phyloP scores from a whole-genome alignment of 2,329 filamentous ascomycete species.

The Aureobasidium musti region DNA sequence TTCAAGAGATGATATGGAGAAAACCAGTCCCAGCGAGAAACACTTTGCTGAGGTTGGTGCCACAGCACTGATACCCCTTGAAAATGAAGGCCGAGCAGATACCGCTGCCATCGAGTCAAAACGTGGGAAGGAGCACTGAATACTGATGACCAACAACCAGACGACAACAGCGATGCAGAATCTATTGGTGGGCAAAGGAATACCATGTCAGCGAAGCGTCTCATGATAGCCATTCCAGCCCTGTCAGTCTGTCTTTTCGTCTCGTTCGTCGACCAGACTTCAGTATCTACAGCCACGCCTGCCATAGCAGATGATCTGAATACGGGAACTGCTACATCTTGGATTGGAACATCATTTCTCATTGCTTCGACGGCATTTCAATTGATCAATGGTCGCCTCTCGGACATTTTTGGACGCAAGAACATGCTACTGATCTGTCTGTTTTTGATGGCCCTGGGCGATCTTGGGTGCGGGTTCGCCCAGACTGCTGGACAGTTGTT shows the following conservation, averaged over 20 bases:
- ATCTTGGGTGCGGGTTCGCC: slow-evolving; percentile 49
- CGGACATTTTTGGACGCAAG: slow-evolving; percentile 54
- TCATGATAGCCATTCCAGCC: slow-evolving; percentile 30
- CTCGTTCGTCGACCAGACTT: slow-evolving; percentile 30
- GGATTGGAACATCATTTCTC: slow-evolving; percentile 14
- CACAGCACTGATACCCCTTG: background rate
- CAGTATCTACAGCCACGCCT: slow-evolving; percentile 29
- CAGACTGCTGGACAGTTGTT: slow-evolving; percentile 46
- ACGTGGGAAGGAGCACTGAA: background rate
- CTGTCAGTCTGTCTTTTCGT: slow-evolving; percentile 30
- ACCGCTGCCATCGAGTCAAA: background rate
- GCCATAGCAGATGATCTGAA: slow-evolving; percentile 28
- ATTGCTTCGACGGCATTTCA: slow-evolving; percentile 47
- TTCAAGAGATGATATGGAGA: background rate
- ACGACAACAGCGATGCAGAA: slow-evolving; percentile 28
- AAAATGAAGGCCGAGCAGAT: background rate
- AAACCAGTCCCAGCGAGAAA: background rate
- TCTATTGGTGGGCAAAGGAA: slow-evolving; percentile 30
- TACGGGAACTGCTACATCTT: slow-evolving; percentile 9
- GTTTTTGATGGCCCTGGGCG: slow-evolving; percentile 50
- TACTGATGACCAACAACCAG: background rate
- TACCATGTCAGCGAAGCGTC: slow-evolving; percentile 25
- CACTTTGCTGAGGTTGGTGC: background rate
- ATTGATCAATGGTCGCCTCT: slow-evolving; percentile 51
- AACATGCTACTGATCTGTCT: slow-evolving; percentile 40